Evolutionary conservation across 805 yeast species (phyloP).

Genomic region (Lipomyces oligophaga): DNA sequence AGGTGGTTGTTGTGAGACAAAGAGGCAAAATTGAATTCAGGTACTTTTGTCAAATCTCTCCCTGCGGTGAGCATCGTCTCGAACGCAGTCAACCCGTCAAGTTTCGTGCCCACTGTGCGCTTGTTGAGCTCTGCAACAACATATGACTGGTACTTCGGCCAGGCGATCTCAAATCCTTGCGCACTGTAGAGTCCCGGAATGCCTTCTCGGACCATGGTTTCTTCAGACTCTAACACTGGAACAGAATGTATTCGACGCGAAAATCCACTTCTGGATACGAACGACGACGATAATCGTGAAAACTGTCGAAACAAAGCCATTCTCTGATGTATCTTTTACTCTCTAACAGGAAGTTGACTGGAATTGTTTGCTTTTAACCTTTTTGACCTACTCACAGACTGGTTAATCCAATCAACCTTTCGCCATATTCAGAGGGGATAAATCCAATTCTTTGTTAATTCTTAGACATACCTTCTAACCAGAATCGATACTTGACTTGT

Average conservation of each 20-base stretch:
- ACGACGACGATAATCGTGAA: too few species aligned
- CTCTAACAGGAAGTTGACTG: too few species aligned
- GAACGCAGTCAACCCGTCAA: constrained; percentile 25
- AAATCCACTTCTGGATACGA: too few species aligned
- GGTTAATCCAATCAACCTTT: too few species aligned
- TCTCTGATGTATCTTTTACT: too few species aligned
- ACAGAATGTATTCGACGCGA: constrained; percentile 64
- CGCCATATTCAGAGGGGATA: too few species aligned
- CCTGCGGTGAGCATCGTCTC: constrained; percentile 50
- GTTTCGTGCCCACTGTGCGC: constrained; percentile 28
- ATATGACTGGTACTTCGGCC: constrained; percentile 75
- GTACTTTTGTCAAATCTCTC: constrained; percentile 59
- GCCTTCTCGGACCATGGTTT: constrained; percentile 45
- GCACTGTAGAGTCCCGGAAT: constrained; percentile 62
- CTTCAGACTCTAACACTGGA: constrained; percentile 51
- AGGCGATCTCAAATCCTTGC: constrained; percentile 65
- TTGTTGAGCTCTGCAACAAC: constrained; percentile 37
- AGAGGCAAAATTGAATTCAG: constrained; percentile 81
- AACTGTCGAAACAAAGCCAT: too few species aligned
- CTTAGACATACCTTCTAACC: too few species aligned
- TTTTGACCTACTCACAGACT: too few species aligned
- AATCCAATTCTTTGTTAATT: too few species aligned
- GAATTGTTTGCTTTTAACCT: too few species aligned
- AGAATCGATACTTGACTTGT: too few species aligned
- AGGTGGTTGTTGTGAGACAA: constrained; percentile 91